Percentiles rank a stretch among this genome's conserved stretches.
Evolutionary conservation across 257 asterid genomes (phyloP).

Genomic region (Thymus quinquecostatus): DNA sequence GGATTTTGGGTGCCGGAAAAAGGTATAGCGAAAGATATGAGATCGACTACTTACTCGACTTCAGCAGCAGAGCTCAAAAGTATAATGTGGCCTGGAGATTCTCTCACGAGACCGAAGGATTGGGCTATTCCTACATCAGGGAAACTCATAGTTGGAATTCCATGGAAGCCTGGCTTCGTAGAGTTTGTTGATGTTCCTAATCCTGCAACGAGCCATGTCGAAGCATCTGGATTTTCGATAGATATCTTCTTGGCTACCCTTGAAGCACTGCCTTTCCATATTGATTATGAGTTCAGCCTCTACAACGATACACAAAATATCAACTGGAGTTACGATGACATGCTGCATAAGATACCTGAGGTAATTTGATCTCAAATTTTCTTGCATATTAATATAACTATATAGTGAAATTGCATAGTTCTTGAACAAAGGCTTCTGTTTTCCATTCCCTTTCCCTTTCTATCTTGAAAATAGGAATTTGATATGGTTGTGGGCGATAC

Average conservation of each 20-base stretch:
- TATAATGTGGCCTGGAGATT: slow-evolving; percentile 75
- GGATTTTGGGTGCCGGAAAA: slow-evolving; percentile 60
- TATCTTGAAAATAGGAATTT: slow-evolving; percentile 31
- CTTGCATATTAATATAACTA: background rate
- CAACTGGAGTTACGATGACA: slow-evolving; percentile 40
- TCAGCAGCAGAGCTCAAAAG: slow-evolving; percentile 41
- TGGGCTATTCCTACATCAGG: slow-evolving; percentile 51
- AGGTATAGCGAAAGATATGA: slow-evolving; percentile 42
- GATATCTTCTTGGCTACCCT: slow-evolving; percentile 52
- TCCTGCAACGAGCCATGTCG: slow-evolving; percentile 20
- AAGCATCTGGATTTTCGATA: slow-evolving; percentile 54
- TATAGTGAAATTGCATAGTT: background rate
- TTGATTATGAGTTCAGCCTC: slow-evolving; percentile 30
- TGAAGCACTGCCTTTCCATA: slow-evolving; percentile 35
- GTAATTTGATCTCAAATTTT: slow-evolving; percentile 26
- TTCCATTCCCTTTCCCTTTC: slow-evolving; percentile 4
- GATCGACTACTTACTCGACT: slow-evolving; percentile 34
- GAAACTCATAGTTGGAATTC: slow-evolving; percentile 55
- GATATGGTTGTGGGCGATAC: slow-evolving; percentile 66
- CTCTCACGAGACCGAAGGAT: slow-evolving; percentile 47
- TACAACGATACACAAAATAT: slow-evolving; percentile 28
- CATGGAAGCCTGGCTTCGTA: slow-evolving; percentile 52
- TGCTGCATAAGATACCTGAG: slow-evolving; percentile 47
- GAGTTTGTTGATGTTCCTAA: slow-evolving; percentile 50
- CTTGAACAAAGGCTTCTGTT: slow-evolving; percentile 4